Percentiles rank a stretch among this genome's conserved stretches.
Evolutionary conservation across 1,284 basidiomycete genomes (phyloP).

Genomic region (Butyriboletus regius): DNA sequence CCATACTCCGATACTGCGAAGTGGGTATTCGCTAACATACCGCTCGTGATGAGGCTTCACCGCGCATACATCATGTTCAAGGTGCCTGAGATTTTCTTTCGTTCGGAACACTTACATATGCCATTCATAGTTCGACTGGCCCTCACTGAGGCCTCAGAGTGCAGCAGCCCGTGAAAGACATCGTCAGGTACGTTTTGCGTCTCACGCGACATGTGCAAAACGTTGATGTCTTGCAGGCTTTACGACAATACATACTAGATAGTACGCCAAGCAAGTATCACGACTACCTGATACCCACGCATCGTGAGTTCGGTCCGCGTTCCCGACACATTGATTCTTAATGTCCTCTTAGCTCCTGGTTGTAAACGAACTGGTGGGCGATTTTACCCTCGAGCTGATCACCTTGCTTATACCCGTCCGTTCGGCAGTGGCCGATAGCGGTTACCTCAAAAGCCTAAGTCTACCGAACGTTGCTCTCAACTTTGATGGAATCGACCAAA

Average conservation of each 20-base stretch:
- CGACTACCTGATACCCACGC: conserved; percentile 32
- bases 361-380: conserved; percentile 34
- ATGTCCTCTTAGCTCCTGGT: conserved; percentile 26
- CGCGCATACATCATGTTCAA: conserved; percentile 28
- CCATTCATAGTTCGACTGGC: conserved; percentile 17
- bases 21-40: conserved; percentile 36
- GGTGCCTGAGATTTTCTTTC: conserved; percentile 3
- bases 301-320: conserved; percentile 25
- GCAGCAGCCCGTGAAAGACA: conserved; percentile 11
- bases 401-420: conserved; percentile 5
- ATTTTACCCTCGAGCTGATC: background rate
- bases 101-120: background rate
- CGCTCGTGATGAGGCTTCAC: conserved; percentile 30
- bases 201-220: background rate
- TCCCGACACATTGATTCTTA: background rate
- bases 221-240: conserved; percentile 15
- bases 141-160: conserved; percentile 10
- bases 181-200: conserved; percentile 12
- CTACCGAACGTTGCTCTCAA: conserved; percentile 40
- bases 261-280: conserved; percentile 34
- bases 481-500: conserved; percentile 34
- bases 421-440: conserved; percentile 32
- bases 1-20: conserved; percentile 25
- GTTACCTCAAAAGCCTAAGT: conserved; percentile 37
- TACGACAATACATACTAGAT: conserved; percentile 29